phyloP scores from a whole-genome alignment of 2,329 filamentous ascomycete species.

The Periglandula ipomoeae region DNA sequence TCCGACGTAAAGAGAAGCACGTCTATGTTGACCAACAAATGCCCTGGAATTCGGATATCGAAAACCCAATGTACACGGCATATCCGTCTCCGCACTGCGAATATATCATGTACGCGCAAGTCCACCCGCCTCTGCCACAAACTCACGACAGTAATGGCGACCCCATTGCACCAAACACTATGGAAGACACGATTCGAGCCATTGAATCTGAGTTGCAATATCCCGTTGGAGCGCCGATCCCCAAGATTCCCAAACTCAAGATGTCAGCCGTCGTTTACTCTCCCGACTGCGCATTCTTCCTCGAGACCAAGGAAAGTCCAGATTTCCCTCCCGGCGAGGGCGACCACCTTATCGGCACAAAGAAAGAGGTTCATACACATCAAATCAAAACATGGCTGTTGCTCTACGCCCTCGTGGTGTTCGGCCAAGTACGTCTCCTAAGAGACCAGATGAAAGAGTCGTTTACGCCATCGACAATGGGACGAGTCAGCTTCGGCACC shows the following conservation, averaged over 20 bases:
- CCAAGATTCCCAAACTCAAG: conserved; percentile 44
- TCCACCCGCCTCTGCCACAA: conserved; percentile 45
- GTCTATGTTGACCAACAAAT: conserved; percentile 48
- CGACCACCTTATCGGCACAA: conserved; percentile 49
- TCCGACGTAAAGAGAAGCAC: conserved; percentile 54
- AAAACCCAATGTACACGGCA: conserved; percentile 48
- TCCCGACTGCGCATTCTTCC: conserved; percentile 58
- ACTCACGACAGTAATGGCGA: conserved; percentile 18
- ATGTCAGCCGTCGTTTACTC: conserved; percentile 59
- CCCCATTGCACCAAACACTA: conserved; percentile 22
- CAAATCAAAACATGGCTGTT: conserved; percentile 52
- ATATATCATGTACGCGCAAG: conserved; percentile 76
- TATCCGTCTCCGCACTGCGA: conserved; percentile 71
- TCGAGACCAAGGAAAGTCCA: conserved; percentile 56
- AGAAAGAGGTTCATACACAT: conserved; percentile 49
- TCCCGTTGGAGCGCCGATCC: conserved; percentile 50
- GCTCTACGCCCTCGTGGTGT: conserved; percentile 44
- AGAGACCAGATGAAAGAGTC: conserved; percentile 58
- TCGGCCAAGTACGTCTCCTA: conserved; percentile 52
- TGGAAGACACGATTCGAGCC: conserved; percentile 35
- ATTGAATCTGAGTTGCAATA: conserved; percentile 56
- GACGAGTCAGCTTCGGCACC: conserved; percentile 56
- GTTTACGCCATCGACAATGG: conserved; percentile 58
- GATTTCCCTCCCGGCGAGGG: conserved; percentile 40
- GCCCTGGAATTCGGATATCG: conserved; percentile 67